Conservation (phyloP, 225 moss, liverwort and hornwort species). For the Marchantia polymorpha region DNA sequence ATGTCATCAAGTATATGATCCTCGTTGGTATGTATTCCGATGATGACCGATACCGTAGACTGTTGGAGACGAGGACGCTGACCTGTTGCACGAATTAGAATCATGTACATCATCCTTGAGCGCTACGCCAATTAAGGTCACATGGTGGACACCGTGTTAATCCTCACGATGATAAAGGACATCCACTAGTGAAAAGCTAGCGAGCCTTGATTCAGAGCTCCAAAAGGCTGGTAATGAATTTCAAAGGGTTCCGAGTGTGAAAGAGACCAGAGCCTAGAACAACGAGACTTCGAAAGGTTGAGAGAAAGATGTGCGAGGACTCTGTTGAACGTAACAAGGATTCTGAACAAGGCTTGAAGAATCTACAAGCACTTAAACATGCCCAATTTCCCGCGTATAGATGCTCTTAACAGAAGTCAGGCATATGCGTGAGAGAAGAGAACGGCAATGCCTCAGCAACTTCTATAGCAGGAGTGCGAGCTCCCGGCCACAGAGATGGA, state of each 20-base stretch:
- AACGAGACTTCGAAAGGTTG: constrained; percentile 30
- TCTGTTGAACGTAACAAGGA: constrained; percentile 12
- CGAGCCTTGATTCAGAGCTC: constrained; percentile 24
- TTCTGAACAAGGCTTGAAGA: constrained; percentile 36
- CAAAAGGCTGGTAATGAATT: constrained; percentile 33
- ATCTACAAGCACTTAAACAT: constrained; percentile 16
- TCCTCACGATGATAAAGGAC: no score
- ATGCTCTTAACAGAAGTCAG: constrained; percentile 26
- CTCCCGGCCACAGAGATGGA: constrained; percentile 9
- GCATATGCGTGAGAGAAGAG: constrained; percentile 25
- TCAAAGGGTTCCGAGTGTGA: constrained; percentile 32
- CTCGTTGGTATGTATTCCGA: no score
- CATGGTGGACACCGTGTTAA: no score
- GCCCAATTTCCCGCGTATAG: neutral
- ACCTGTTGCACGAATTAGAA: no score
- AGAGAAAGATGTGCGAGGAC: constrained; percentile 23
- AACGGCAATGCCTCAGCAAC: neutral
- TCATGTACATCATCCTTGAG: no score
- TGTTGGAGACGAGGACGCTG: no score
- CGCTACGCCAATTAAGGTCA: no score
- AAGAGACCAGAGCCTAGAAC: neutral
- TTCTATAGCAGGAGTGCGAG: neutral
- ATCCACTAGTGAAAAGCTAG: constrained; percentile 24
- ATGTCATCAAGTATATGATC: no score
- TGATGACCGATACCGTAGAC: no score